Conservation (phyloP, 176 grass and related monocot genomes). For the Alopecurus myosuroides region DNA sequence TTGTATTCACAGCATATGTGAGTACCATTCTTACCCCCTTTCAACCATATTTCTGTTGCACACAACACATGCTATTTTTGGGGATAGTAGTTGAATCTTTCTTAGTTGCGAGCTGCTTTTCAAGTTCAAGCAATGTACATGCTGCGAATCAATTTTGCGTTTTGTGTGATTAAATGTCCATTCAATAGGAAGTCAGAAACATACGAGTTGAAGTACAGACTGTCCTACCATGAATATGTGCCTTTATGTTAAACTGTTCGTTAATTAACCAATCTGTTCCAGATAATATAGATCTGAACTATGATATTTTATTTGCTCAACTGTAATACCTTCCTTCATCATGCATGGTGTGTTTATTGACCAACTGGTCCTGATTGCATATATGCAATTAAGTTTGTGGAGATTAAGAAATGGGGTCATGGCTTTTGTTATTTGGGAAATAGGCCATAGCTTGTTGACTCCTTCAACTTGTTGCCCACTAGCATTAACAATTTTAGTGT, state of each 20-base stretch:
- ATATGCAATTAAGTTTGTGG: not conserved
- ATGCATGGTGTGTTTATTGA: not conserved
- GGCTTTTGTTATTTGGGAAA: not conserved
- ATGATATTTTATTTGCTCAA: not conserved
- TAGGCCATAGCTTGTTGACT: not conserved
- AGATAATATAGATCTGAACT: not conserved
- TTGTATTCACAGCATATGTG: slow-evolving; percentile 92
- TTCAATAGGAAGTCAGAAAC: not conserved
- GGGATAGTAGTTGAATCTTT: not conserved
- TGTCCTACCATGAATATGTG: not conserved
- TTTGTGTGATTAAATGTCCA: not conserved
- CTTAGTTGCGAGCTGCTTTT: not conserved
- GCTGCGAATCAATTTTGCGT: not conserved
- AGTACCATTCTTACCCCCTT: slow-evolving; percentile 12
- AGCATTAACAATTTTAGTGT: not conserved
- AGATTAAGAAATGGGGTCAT: not conserved
- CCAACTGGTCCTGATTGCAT: not conserved
- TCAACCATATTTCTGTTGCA: not conserved
- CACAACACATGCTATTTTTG: not conserved
- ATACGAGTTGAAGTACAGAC: not conserved
- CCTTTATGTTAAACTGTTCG: not conserved
- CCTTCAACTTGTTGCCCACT: not conserved
- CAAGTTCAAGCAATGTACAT: not conserved
- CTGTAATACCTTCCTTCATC: not conserved
- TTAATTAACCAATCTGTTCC: not conserved